Evolutionary conservation across 2,329 filamentous ascomycete genomes (phyloP), one percentile per base, ranked within the genome.

Genomic region (Aplosporella prunicola): DNA sequence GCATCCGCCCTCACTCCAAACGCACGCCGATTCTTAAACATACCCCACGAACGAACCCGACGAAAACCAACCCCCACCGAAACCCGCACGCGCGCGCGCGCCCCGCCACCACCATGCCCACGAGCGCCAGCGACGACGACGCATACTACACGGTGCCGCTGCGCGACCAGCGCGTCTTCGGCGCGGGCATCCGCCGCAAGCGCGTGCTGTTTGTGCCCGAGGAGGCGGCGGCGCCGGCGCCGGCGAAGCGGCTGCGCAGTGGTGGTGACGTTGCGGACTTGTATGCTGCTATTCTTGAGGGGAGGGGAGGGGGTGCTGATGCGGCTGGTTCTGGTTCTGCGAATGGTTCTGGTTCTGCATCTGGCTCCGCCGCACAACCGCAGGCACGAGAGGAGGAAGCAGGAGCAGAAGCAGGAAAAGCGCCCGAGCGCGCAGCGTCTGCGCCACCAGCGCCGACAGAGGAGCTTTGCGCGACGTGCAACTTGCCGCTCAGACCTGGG

Each of bases 101-200:
- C 10, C 9, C 9, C 27, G 15, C 22, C 22, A 24, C 8, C 22
- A 24, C 22, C 22, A 8, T 24, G 22, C 22, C 8, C 20, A 41
- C 38, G 39, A 41, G 33, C 39, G 34, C 27, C 20, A 41, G 57
- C 40, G 58, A 51, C 11, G 58, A 51, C 11, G 69, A 74, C 15
- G 71, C 75, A 23, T 68, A 78, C 28, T 78, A 78, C 43, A 71
- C 69, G 13, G 60, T 72, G 2, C 75, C 76, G 0, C 61, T 76
- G 4, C 64, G 69, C 44, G 67, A 76, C 42, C 75, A 78, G 47
- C 67, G 69, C 9, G 68, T 72, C 40, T 80, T 78, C 45, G 72
- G 73, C 28, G 71, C 74, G 9, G 75, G 76, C n/a, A 68, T 80
- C 35, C 74, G 73, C 51, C 66, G 73, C 47, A 77, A 74, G 58